These are phyloP conservation scores for Westerdykella aurantiaca DNA, from an alignment of 2,329 filamentous ascomycete genomes.

Conservation along the genomic window DNA sequence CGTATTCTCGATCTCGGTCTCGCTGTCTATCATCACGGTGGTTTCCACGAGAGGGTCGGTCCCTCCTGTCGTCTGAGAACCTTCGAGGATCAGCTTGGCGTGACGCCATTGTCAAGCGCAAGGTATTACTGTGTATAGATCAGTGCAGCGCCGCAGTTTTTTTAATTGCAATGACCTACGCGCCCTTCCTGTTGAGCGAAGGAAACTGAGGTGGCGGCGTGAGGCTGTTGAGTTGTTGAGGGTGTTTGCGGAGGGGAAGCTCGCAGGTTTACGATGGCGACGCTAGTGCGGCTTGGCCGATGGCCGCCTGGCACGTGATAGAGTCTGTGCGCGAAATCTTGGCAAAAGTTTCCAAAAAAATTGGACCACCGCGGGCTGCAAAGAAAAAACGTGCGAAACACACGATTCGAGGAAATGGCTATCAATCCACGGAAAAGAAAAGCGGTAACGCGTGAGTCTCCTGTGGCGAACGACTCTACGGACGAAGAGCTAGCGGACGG, in stretches of 20 bases:
- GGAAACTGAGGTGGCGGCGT: neutral
- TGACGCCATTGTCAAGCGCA: slow-evolving; percentile 39
- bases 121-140: slow-evolving; percentile 17
- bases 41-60: slow-evolving; percentile 58
- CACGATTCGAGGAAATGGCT: slow-evolving; percentile 19
- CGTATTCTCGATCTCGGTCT: slow-evolving; percentile 1
- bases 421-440: slow-evolving; percentile 49
- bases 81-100: slow-evolving; percentile 69
- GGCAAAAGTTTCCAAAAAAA: slow-evolving; percentile 13
- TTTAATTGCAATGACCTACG: no score
- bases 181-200: neutral
- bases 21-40: slow-evolving; percentile 52
- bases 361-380: slow-evolving; percentile 4
- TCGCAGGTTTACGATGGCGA: neutral
- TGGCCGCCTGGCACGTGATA: neutral
- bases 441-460: slow-evolving; percentile 34
- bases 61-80: slow-evolving; percentile 30
- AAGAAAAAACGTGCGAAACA: neutral
- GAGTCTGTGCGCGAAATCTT: slow-evolving; percentile 17
- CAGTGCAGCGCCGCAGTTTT: neutral
- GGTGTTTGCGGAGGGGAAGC: neutral
- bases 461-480: slow-evolving; percentile 9
- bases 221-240: neutral
- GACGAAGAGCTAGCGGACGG: slow-evolving; percentile 36
- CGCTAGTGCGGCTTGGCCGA: neutral